Evolutionary conservation across 768 basidiomycete species (phyloP).

Genomic region (Sporobolomyces phaffii): DNA sequence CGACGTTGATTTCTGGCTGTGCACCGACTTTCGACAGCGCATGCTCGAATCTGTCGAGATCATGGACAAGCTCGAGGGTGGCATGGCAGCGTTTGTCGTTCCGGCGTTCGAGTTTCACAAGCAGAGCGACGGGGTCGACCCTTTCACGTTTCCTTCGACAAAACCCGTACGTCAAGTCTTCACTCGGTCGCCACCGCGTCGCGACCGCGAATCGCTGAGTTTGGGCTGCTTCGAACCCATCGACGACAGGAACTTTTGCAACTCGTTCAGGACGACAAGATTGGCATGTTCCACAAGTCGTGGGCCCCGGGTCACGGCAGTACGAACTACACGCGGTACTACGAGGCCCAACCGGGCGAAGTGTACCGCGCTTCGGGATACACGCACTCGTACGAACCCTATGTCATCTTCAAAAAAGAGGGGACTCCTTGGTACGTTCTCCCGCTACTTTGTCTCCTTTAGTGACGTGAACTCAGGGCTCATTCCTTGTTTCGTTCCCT

Average conservation of each 20-base stretch:
- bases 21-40: constrained; percentile 67
- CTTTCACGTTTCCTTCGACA: constrained; percentile 58
- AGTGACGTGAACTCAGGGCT: too few species aligned
- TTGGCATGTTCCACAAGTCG: constrained; percentile 69
- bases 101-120: constrained; percentile 77
- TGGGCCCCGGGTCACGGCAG: constrained; percentile 76
- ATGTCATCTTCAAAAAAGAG: constrained; percentile 72
- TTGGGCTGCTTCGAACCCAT: too few species aligned
- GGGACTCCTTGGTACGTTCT: constrained; percentile 61
- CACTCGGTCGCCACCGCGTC: too few species aligned
- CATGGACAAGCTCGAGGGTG: constrained; percentile 53
- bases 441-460: not conserved
- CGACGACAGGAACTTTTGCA: constrained; percentile 51
- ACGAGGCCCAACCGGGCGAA: constrained; percentile 56
- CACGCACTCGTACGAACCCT: constrained; percentile 81
- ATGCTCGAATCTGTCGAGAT: constrained; percentile 52
- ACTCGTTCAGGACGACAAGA: constrained; percentile 55
- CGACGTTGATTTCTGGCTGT: constrained; percentile 79
- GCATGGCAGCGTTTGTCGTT: constrained; percentile 66
- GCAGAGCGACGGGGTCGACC: constrained; percentile 60
- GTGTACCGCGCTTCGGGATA: constrained; percentile 68
- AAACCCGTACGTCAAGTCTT: constrained; percentile 65
- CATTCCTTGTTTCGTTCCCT: too few species aligned
- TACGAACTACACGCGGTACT: constrained; percentile 68
- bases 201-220: too few species aligned